Evolutionary conservation across 1,284 basidiomycete species (phyloP).

Genomic region (Quambalaria eucalypti): DNA sequence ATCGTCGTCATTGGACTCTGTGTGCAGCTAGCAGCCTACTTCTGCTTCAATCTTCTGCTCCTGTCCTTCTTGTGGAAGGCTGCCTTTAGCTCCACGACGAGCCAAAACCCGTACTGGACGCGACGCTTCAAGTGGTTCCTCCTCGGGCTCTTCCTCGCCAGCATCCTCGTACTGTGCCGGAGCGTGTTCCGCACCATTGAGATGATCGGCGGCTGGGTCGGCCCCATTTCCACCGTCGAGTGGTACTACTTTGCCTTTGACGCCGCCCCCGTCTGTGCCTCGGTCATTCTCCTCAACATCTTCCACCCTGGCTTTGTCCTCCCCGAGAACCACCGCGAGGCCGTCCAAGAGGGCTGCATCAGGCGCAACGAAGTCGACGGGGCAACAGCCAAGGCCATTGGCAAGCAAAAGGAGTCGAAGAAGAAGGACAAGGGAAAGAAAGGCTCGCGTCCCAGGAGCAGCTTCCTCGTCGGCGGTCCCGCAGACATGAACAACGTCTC

Average conservation of each 20-base stretch:
- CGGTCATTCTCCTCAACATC: background rate
- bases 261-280: background rate
- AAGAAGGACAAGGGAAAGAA: too few species aligned
- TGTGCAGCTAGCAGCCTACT: constrained; percentile 18
- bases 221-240: constrained; percentile 19
- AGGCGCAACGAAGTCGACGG: background rate
- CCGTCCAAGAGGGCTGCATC: background rate
- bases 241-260: constrained; percentile 23
- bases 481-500: too few species aligned
- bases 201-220: constrained; percentile 23
- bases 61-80: constrained; percentile 8
- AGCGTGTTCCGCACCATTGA: constrained; percentile 23
- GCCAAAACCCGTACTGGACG: constrained; percentile 5
- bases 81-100: background rate
- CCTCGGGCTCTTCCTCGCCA: constrained; percentile 12
- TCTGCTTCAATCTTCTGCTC: constrained; percentile 14
- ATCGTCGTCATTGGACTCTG: constrained; percentile 21
- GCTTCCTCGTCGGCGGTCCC: too few species aligned
- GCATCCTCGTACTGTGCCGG: constrained; percentile 17
- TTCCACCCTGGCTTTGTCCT: background rate
- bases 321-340: background rate
- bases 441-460: too few species aligned
- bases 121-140: constrained; percentile 10
- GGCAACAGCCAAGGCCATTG: too few species aligned
- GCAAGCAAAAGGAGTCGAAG: too few species aligned